Conservation (phyloP, 805 yeast genomes). For the Blastobotrys chiropterorum region DNA sequence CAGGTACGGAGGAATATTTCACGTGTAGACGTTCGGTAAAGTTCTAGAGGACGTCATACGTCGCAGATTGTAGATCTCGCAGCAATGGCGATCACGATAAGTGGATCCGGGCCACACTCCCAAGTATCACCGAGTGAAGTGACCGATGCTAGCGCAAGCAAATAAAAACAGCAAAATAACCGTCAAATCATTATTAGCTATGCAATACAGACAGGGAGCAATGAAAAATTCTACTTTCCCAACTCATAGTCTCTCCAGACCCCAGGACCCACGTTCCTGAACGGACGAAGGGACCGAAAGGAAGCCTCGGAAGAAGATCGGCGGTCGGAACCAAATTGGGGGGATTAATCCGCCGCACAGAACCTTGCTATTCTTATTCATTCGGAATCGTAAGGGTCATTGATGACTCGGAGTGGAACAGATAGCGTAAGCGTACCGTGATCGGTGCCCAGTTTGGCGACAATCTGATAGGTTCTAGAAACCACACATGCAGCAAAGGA, state of each 20-base stretch:
- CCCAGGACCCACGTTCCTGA: no score
- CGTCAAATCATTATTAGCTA: no score
- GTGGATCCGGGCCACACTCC: no score
- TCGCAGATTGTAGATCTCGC: neutral
- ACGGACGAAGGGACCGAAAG: no score
- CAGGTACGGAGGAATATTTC: neutral
- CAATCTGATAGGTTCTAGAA: neutral
- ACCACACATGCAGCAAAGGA: neutral
- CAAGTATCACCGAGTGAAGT: no score
- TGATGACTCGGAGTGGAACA: neutral
- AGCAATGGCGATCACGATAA: neutral
- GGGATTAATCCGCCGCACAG: neutral
- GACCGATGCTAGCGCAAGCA: no score
- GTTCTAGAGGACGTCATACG: neutral
- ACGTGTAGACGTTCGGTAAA: neutral
- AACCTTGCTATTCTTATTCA: neutral
- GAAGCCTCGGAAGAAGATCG: neutral
- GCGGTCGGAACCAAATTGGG: neutral
- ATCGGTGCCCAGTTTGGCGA: neutral
- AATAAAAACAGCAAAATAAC: no score
- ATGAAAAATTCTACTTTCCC: no score
- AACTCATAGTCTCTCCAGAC: no score
- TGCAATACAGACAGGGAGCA: no score
- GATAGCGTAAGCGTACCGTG: neutral
- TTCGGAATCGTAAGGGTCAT: neutral